Evolutionary conservation across 768 basidiomycete genomes (phyloP), one percentile per base, ranked within the genome.

Genomic region (Leccinum longicurvipes): DNA sequence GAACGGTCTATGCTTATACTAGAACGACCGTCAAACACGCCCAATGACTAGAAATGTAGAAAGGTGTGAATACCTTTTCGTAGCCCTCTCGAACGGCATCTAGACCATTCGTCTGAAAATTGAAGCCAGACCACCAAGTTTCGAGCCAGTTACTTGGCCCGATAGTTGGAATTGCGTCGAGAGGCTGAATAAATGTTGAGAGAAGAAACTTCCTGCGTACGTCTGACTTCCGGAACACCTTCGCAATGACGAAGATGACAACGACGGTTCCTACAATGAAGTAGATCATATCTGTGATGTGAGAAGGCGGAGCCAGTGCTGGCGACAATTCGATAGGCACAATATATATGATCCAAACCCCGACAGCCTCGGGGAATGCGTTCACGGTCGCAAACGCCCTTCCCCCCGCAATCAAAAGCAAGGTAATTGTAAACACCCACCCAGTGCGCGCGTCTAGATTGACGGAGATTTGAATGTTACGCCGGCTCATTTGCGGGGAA

Each of bases 81-180:
- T 44, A 44, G 14, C 42, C 23, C 23, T 44, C 23, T 44, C 42
- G 23, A 24, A 44, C 3, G n/a, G 4, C 42, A 44, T 24, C 42
- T 24, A 24, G 23, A 9, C 23, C 23, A 24, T 44, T 24, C 42
- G 1, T 44, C 42, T 44, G 23, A 24, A 44, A 44, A 14, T 44
- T 44, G 42, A 44, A 44, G 15, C 42, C 42, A 23, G 42, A 2
- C 42, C 42, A 44, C 42, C 42, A 44, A 21, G 39, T 54, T 24
- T 81, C 72, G 0, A 72, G 52, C 80, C 80, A 82, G 27, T 65
- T 44, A n/a, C 25, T 14, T 10, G 45, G 25, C 17, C 45, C 25
- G 10, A 47, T 25, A n/a, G 45, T 47, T 27, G 17, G 25, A 11
- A 47, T 27, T 47, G 25, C 45, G 6, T 47, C 17, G 10, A 47